Base-by-base conservation (phyloP, 2,329 filamentous ascomycete genomes). In the Pseudogymnoascus sp. region DNA sequence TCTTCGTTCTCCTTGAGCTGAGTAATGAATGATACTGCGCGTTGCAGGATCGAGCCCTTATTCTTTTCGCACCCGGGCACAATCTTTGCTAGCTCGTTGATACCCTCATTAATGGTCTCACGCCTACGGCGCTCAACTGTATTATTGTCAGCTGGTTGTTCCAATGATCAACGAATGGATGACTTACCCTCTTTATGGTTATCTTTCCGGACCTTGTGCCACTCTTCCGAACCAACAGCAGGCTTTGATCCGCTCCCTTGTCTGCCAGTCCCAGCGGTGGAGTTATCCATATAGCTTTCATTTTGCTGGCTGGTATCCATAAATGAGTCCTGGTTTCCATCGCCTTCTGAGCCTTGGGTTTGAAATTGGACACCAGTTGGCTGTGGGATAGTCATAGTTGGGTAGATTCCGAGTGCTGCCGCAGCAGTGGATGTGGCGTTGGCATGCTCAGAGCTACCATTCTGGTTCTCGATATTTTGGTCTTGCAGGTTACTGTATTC, bases 11-110 rank as follows among this genome's bases (percentile, higher is more conserved):
- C 92, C 74, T 95, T 96, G 40, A 99, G 84, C 72, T 97, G 92
- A 10, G 87, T 89, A 73, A 99, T 98, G 78, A 96, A 98, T 67
- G 91, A 88, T 8, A 97, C 93, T 0, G 95, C 92, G 35, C 93
- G 90, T 73, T 96, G 90, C 38, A 99, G 81, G 67, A 99, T 98
- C 2, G 92, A 96, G 0, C 95, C 95, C 78, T 99, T 99, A 81
- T 99, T 98, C 82, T 98, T 99, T 77, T 99, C 95, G 72, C 93
- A 97, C 12, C 92, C 92, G 0, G 95, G 95, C 0, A 99, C 95
- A 68, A 99, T 96, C 79, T 97, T 98, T 69, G 93, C 91, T 31
- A 99, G 85, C 76, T 98, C 95, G 72, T 97, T 98, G 70, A 99
- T 99, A 60, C 95, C 95, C 77, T 99, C 95, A 69, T 99, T 99